phyloP scores from a whole-genome alignment of 305 asterid species.

The Fraxinus velutina region DNA sequence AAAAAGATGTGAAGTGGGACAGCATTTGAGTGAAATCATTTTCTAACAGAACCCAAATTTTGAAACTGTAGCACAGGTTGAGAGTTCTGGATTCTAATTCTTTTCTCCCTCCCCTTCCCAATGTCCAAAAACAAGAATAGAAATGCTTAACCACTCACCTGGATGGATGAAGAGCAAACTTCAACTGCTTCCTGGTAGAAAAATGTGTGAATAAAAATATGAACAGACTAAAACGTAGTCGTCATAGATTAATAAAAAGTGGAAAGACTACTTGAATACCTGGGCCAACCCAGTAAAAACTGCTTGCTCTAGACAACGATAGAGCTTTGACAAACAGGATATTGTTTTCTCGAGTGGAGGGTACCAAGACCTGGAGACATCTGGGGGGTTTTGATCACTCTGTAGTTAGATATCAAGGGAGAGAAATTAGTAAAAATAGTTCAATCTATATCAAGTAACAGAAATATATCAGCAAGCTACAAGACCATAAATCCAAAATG shows the following conservation, averaged over 20 bases:
- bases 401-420: slow-evolving; percentile 38
- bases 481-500: slow-evolving; percentile 1
- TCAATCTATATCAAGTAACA: neutral
- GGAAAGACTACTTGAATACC: slow-evolving; percentile 43
- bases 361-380: slow-evolving; percentile 77
- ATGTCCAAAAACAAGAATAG: slow-evolving; percentile 13
- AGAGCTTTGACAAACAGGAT: slow-evolving; percentile 85
- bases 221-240: slow-evolving; percentile 16
- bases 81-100: slow-evolving; percentile 4
- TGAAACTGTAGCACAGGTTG: slow-evolving; percentile 13
- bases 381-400: slow-evolving; percentile 60
- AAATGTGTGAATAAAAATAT: slow-evolving; percentile 14
- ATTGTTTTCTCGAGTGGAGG: slow-evolving; percentile 97
- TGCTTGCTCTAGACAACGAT: slow-evolving; percentile 76
- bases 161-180: slow-evolving; percentile 84
- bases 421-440: slow-evolving; percentile 18
- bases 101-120: slow-evolving; percentile 6
- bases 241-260: neutral
- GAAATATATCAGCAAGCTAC: slow-evolving; percentile 7
- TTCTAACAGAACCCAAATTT: slow-evolving; percentile 2
- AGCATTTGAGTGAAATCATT: neutral
- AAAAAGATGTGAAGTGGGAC: slow-evolving; percentile 10
- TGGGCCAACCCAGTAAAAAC: slow-evolving; percentile 99
- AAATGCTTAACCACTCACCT: slow-evolving; percentile 45
- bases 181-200: slow-evolving; percentile 88